Percentiles rank a stretch among this genome's conserved stretches.
phyloP scores from a whole-genome alignment of 495 filamentous ascomycete genomes.

The Friedmanniomyces endolithicus region DNA sequence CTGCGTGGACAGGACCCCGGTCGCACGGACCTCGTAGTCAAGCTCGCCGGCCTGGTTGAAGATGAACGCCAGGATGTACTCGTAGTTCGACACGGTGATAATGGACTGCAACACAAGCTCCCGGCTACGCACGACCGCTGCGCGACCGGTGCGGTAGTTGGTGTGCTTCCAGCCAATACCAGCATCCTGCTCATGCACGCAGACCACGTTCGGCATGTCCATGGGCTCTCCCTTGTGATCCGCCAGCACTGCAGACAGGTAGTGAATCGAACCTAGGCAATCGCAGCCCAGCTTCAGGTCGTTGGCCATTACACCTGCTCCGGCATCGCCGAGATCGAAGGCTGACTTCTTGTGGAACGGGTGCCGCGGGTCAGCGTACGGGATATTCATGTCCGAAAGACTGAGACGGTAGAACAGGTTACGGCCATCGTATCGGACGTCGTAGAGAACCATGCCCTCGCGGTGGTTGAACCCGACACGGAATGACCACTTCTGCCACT shows the following conservation, averaged over 20 bases:
- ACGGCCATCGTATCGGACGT: slow-evolving; percentile 55
- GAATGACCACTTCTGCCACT: slow-evolving; percentile 64
- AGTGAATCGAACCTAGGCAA: slow-evolving; percentile 60
- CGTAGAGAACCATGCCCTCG: slow-evolving; percentile 57
- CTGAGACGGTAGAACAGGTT: slow-evolving; percentile 56
- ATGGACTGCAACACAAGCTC: slow-evolving; percentile 59
- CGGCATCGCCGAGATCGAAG: slow-evolving; percentile 68
- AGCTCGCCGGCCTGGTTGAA: slow-evolving; percentile 79
- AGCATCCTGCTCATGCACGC: slow-evolving; percentile 63
- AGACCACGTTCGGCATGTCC: slow-evolving; percentile 59
- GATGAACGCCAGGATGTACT: slow-evolving; percentile 66
- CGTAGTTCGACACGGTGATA: slow-evolving; percentile 51
- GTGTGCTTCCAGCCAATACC: slow-evolving; percentile 76
- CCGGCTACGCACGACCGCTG: slow-evolving; percentile 52
- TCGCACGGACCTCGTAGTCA: slow-evolving; percentile 65
- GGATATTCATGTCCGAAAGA: slow-evolving; percentile 66
- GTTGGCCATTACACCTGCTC: slow-evolving; percentile 62
- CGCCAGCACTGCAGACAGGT: slow-evolving; percentile 47
- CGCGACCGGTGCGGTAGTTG: slow-evolving; percentile 60
- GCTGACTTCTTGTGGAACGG: slow-evolving; percentile 69
- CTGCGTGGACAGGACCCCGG: slow-evolving; percentile 73
- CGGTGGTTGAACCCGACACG: slow-evolving; percentile 61
- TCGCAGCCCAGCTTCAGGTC: slow-evolving; percentile 45
- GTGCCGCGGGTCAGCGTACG: slow-evolving; percentile 59
- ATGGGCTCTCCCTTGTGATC: slow-evolving; percentile 46